phyloP scores from a whole-genome alignment of 108 stramenopile species.

The Nitzschia sp. region DNA sequence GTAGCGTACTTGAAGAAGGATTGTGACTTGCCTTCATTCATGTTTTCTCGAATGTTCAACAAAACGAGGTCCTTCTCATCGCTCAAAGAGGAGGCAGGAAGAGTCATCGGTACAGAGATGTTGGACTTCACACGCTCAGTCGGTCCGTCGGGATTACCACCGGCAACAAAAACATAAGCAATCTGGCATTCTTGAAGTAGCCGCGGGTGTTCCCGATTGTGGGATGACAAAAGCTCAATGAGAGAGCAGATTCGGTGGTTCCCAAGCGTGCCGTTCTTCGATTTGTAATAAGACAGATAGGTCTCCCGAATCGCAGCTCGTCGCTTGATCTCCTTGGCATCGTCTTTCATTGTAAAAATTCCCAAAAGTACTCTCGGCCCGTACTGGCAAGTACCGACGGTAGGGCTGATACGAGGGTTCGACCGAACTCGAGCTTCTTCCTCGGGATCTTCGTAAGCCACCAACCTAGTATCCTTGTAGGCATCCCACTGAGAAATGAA shows the following conservation, averaged over 20 bases:
- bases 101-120: neutral
- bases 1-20: conserved; percentile 44
- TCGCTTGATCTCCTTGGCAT: conserved; percentile 16
- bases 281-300: conserved; percentile 14
- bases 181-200: conserved; percentile 24
- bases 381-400: neutral
- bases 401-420: neutral
- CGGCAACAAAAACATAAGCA: conserved; percentile 38
- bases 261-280: neutral
- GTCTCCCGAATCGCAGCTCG: conserved; percentile 17
- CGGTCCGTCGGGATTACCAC: conserved; percentile 17
- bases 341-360: conserved; percentile 3
- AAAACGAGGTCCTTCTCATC: conserved; percentile 28
- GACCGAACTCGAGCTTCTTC: neutral
- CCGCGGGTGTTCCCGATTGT: neutral
- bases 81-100: neutral
- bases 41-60: conserved; percentile 49
- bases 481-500: conserved; percentile 1
- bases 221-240: neutral
- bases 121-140: conserved; percentile 6
- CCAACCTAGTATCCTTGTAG: conserved; percentile 4
- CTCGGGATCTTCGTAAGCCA: neutral
- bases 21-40: conserved; percentile 41
- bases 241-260: conserved; percentile 34
- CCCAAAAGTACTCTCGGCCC: conserved; percentile 16